These are phyloP conservation scores for Candida manassasensis DNA, from an alignment of 805 yeast species.

Conservation along the genomic window DNA sequence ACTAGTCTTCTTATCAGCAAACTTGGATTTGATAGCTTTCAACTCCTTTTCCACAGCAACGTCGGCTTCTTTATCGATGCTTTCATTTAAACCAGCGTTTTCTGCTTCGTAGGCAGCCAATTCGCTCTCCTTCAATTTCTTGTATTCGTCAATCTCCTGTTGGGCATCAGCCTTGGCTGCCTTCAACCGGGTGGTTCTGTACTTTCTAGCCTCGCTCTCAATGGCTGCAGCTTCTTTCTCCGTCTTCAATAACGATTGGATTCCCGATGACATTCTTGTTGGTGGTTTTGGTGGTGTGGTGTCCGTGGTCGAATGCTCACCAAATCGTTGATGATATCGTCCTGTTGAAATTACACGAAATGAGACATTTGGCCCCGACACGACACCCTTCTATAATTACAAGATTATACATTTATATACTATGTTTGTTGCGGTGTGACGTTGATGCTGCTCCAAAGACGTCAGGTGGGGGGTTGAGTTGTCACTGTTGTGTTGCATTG, in stretches of 20 bases:
- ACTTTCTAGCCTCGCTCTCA: conserved; percentile 88
- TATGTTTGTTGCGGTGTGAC: too few relatives aligned
- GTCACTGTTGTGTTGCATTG: too few relatives aligned
- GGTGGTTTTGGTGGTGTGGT: conserved; percentile 1
- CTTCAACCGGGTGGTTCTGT: conserved; percentile 83
- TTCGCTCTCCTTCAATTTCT: conserved; percentile 76
- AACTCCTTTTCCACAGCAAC: conserved; percentile 67
- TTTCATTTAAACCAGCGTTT: conserved; percentile 70
- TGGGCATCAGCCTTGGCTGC: conserved; percentile 94
- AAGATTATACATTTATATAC: too few relatives aligned
- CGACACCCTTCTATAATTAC: background rate
- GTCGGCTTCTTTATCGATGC: conserved; percentile 78
- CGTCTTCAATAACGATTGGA: conserved; percentile 75
- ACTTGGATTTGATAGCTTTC: conserved; percentile 60
- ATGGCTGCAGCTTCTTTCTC: conserved; percentile 97
- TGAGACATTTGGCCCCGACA: too few relatives aligned
- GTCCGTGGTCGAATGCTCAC: too few relatives aligned
- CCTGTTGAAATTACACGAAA: too few relatives aligned
- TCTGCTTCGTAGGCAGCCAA: conserved; percentile 66
- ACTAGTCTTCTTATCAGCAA: conserved; percentile 53
- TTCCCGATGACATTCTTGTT: conserved; percentile 41
- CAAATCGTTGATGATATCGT: too few relatives aligned
- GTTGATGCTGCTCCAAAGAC: too few relatives aligned
- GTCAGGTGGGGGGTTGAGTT: too few relatives aligned
- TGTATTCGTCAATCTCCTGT: conserved; percentile 81